Conservation (phyloP, 106 monocot genomes). For the Allium sativum region DNA sequence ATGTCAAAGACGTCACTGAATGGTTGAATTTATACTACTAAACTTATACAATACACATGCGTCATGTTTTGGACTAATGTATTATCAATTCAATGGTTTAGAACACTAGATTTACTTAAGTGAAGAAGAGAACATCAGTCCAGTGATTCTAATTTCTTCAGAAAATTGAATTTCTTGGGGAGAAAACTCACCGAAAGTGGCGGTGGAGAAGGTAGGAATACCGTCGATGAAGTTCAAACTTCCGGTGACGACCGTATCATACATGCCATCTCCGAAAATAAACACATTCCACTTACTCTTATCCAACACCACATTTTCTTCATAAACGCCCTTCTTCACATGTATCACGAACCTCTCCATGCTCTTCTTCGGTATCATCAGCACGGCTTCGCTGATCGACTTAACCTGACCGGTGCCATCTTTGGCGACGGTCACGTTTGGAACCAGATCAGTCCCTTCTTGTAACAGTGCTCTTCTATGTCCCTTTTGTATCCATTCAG, state of each 20-base stretch:
- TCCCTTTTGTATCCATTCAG: background rate
- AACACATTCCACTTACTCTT: conserved; percentile 45
- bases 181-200: conserved; percentile 27
- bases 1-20: too few relatives aligned
- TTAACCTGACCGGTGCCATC: conserved; percentile 39
- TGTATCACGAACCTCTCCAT: conserved; percentile 31
- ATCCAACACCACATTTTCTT: conserved; percentile 36
- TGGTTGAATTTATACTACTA: too few relatives aligned
- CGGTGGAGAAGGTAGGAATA: conserved; percentile 29
- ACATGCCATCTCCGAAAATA: conserved; percentile 39
- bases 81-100: background rate
- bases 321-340: conserved; percentile 36
- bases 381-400: conserved; percentile 41
- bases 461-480: conserved; percentile 9
- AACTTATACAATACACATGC: background rate
- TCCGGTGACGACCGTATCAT: conserved; percentile 29
- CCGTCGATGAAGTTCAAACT: conserved; percentile 33
- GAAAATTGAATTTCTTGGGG: too few relatives aligned
- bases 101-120: background rate
- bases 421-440: conserved; percentile 48
- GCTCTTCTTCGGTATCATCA: conserved; percentile 23
- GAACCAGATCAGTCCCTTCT: background rate
- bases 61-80: background rate
- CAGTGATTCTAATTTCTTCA: too few relatives aligned
- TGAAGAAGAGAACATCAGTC: background rate